Evolutionary conservation across 2,329 filamentous ascomycete genomes (phyloP).

Genomic region (Rhytidhysteron rufulum): DNA sequence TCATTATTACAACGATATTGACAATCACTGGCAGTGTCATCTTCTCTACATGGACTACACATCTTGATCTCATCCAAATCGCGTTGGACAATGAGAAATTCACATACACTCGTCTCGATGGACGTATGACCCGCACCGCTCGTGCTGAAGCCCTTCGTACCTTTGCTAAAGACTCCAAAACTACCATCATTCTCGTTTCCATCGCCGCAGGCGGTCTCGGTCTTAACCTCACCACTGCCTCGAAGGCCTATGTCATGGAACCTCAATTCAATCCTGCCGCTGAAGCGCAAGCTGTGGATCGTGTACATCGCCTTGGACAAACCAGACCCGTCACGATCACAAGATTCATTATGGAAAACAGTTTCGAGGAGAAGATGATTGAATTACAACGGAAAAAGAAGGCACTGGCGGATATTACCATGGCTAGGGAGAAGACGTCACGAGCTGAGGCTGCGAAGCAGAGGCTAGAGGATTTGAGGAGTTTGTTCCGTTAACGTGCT

Average conservation of each 20-base stretch:
- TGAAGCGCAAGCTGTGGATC: slow-evolving; percentile 90
- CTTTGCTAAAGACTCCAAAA: slow-evolving; percentile 68
- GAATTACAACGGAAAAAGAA: slow-evolving; percentile 89
- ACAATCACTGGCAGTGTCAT: slow-evolving; percentile 77
- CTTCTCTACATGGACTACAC: slow-evolving; percentile 94
- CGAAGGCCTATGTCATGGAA: slow-evolving; percentile 93
- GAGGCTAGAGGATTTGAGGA: slow-evolving; percentile 58
- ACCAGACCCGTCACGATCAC: slow-evolving; percentile 82
- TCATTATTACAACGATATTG: no score
- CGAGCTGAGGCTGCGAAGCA: slow-evolving; percentile 63
- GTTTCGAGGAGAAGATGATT: slow-evolving; percentile 93
- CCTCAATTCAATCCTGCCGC: slow-evolving; percentile 96
- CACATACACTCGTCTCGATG: slow-evolving; percentile 76
- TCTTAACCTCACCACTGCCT: slow-evolving; percentile 83
- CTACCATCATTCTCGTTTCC: slow-evolving; percentile 83
- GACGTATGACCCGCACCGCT: slow-evolving; percentile 73
- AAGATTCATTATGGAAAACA: slow-evolving; percentile 83
- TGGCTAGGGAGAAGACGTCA: slow-evolving; percentile 47
- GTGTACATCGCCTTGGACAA: slow-evolving; percentile 66
- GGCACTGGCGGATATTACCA: slow-evolving; percentile 77
- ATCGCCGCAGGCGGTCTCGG: slow-evolving; percentile 90
- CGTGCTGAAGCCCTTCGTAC: slow-evolving; percentile 71
- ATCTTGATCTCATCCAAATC: slow-evolving; percentile 86
- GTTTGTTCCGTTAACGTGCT: slow-evolving; percentile 52
- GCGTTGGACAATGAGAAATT: slow-evolving; percentile 68